Evolutionary conservation across 2,329 filamentous ascomycete species (phyloP), one percentile per base, ranked within the genome.

Genomic region (Penicillium frequentans): DNA sequence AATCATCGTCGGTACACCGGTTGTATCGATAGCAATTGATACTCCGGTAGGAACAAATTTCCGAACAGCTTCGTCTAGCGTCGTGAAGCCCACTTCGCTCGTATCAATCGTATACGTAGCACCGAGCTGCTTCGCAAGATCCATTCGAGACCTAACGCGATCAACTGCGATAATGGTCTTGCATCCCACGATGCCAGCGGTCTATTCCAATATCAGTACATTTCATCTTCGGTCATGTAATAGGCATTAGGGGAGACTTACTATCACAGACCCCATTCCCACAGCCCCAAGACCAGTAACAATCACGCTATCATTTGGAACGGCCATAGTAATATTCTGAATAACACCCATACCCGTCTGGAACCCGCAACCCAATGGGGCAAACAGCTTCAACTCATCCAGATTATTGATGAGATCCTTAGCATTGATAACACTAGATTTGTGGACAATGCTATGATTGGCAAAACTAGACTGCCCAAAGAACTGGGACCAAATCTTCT

Each of bases 251-350:
- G 23, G 29, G 27, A 43, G 13, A 44, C 29, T 55, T 13, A 62
- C 80, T 75, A 79, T 80, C 48, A 82, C 64, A 3, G 78, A 77
- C 7, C 69, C 72, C 49, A 82, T 68, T 1, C 79, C 80, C 0
- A 83, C 79, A 24, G 78, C 78, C 3, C 79, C 79, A 0, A 81
- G 67, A 9, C 78, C 80, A 31, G 77, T 66, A 33, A 82, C 69
- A 24, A 75, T 69, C 31, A 81, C 66, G 7, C 70, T 62, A 56
- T 80, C 76, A 1, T 68, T 62, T 4, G 67, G 57, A 7, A 65
- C 68, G 0, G 74, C 74, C 23, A 75, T 62, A 0, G 75, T 73
- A n/a, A 75, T 73, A 50, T 77, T 77, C 50, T 74, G 56, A 6
- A 78, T 70, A 5, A 75, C 68, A 21, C 70, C 70, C 27, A 67